phyloP scores from a whole-genome alignment of 2,329 filamentous ascomycete species.

The Gremmenia infestans region DNA sequence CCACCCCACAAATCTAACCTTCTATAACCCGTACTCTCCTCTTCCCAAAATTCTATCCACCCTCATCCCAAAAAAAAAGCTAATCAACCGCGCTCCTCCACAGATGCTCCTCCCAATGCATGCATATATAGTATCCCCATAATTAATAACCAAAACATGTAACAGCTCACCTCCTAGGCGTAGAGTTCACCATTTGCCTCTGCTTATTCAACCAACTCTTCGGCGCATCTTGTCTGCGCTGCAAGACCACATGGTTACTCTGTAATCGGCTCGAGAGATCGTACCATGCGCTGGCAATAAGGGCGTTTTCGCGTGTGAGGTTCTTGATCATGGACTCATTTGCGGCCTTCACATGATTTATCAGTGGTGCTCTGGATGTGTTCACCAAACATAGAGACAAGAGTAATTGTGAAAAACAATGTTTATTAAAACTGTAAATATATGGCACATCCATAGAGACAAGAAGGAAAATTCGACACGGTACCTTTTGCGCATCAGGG shows the following conservation, averaged over 20 bases:
- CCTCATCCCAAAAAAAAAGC: not conserved
- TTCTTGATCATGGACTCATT: conserved; percentile 41
- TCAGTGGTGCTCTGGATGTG: not conserved
- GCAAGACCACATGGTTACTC: conserved; percentile 76
- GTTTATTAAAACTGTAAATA: not conserved
- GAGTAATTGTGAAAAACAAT: not conserved
- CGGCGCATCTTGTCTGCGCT: conserved; percentile 67
- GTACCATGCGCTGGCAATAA: conserved; percentile 83
- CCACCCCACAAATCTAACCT: not conserved
- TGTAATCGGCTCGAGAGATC: conserved; percentile 73
- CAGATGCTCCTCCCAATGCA: conserved; percentile 10
- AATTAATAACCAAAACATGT: too few species aligned
- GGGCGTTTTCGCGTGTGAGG: conserved; percentile 69
- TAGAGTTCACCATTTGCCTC: conserved; percentile 59
- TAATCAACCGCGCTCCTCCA: not conserved
- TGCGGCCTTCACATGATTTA: conserved; percentile 24
- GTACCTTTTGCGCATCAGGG: conserved; percentile 29
- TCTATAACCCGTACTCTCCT: conserved; percentile 2
- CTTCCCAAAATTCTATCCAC: not conserved
- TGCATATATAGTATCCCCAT: not conserved
- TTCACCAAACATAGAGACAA: not conserved
- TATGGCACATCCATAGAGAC: conserved; percentile 1
- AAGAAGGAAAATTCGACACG: conserved; percentile 17
- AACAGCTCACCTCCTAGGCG: conserved; percentile 25
- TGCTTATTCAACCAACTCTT: conserved; percentile 84